Conservation (phyloP, 352 stramenopile genomes). For the Phytophthora europaea region DNA sequence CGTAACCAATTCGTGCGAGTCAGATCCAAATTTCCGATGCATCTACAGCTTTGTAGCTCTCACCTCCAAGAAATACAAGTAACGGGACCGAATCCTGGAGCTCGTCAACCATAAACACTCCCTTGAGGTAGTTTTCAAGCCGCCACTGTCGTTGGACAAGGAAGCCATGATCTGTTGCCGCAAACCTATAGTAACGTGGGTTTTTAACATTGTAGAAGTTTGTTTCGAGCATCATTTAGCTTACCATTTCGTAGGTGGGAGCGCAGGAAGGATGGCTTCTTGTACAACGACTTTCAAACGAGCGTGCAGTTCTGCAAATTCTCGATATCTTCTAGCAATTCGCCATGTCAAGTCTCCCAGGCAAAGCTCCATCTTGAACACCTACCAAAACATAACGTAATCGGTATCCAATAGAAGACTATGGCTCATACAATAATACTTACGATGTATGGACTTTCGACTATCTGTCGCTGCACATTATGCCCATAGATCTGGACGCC, state of each 20-base stretch:
- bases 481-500: conserved; percentile 40
- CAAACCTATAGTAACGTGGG: conserved; percentile 34
- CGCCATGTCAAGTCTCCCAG: conserved; percentile 54
- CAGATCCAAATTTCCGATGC: not conserved
- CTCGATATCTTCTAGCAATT: conserved; percentile 55
- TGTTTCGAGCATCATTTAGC: not conserved
- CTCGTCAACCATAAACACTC: conserved; percentile 54
- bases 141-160: conserved; percentile 40
- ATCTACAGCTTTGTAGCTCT: not conserved
- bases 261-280: conserved; percentile 26
- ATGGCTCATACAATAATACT: conserved; percentile 11
- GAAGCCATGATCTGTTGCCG: conserved; percentile 49
- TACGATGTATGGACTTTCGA: conserved; percentile 55
- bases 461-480: conserved; percentile 47
- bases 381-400: conserved; percentile 22
- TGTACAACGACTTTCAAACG: conserved; percentile 24
- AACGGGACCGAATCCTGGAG: conserved; percentile 50
- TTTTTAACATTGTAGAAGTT: not conserved
- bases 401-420: not conserved
- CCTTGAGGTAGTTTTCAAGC: conserved; percentile 64
- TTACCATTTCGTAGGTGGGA: conserved; percentile 59
- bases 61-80: conserved; percentile 72
- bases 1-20: not conserved
- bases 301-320: conserved; percentile 54
- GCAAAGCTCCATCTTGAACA: conserved; percentile 54